phyloP scores from a whole-genome alignment of 1,284 basidiomycete genomes.

The Puccinia brachypodii region DNA sequence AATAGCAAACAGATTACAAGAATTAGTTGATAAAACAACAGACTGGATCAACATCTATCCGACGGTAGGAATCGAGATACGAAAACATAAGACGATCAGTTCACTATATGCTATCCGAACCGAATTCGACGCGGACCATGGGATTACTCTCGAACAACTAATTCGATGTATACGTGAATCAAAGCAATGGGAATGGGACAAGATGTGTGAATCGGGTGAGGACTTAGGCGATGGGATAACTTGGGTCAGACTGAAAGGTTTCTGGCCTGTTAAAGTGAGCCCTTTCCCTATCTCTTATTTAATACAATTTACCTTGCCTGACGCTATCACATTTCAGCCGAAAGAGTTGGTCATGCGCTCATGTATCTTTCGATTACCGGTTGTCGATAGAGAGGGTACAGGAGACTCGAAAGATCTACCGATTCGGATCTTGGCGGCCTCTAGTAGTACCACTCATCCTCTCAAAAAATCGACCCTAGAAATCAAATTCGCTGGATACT shows the following conservation, averaged over 20 bases:
- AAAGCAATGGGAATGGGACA: conserved; percentile 44
- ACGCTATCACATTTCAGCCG: background rate
- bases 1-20: background rate
- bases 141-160: conserved; percentile 3
- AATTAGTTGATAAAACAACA: conserved; percentile 3
- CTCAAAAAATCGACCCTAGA: conserved; percentile 5
- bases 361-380: conserved; percentile 11
- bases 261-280: conserved; percentile 41
- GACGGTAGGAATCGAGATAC: conserved; percentile 13
- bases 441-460: conserved; percentile 29
- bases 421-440: conserved; percentile 23
- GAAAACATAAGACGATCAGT: conserved; percentile 9
- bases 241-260: conserved; percentile 35
- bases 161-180: conserved; percentile 6
- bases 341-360: conserved; percentile 26
- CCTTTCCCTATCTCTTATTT: background rate
- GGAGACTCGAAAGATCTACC: background rate
- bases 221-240: conserved; percentile 23
- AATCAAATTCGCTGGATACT: conserved; percentile 34
- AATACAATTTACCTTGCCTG: background rate
- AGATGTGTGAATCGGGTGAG: conserved; percentile 30
- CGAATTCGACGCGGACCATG: conserved; percentile 2
- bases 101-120: conserved; percentile 25
- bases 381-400: too few relatives aligned
- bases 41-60: conserved; percentile 22